Evolutionary conservation across 306 rosid genomes (phyloP).

Genomic region (Quercus berberidifolia): DNA sequence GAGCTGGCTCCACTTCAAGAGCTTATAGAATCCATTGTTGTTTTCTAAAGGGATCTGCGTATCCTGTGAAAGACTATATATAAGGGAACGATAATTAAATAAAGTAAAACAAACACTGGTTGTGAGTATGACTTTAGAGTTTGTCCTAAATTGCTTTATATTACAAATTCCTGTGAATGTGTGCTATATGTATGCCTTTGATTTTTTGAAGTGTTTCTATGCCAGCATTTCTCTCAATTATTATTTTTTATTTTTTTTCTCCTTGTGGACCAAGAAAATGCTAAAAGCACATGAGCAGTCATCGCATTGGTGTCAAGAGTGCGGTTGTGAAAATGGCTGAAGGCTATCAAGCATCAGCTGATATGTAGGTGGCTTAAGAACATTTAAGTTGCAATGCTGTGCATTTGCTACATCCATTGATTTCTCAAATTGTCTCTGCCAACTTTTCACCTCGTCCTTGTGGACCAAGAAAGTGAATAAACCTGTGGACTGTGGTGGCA

Average conservation of each 20-base stretch:
- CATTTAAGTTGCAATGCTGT: not conserved
- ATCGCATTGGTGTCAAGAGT: not conserved
- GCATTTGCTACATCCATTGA: not conserved
- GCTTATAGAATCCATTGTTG: constrained; percentile 88
- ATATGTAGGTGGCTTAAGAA: not conserved
- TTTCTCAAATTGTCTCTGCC: not conserved
- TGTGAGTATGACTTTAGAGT: constrained; percentile 16
- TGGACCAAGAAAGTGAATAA: too few relatives aligned
- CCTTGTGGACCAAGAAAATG: not conserved
- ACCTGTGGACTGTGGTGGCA: too few relatives aligned
- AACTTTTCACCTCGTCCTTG: not conserved
- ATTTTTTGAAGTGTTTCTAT: not conserved
- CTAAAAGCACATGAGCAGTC: constrained; percentile 12
- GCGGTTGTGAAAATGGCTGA: not conserved
- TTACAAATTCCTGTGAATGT: constrained; percentile 22
- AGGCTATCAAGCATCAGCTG: not conserved
- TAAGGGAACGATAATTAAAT: constrained; percentile 25
- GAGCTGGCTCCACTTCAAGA: constrained; percentile 99
- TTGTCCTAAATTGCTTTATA: not conserved
- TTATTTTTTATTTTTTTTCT: not conserved
- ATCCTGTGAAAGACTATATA: constrained; percentile 27
- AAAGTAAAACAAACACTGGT: constrained; percentile 24
- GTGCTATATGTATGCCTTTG: constrained; percentile 2
- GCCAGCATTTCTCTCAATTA: not conserved
- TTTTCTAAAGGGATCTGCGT: constrained; percentile 50